phyloP scores from a whole-genome alignment of 257 asterid species.

The Anisodus tanguticus region DNA sequence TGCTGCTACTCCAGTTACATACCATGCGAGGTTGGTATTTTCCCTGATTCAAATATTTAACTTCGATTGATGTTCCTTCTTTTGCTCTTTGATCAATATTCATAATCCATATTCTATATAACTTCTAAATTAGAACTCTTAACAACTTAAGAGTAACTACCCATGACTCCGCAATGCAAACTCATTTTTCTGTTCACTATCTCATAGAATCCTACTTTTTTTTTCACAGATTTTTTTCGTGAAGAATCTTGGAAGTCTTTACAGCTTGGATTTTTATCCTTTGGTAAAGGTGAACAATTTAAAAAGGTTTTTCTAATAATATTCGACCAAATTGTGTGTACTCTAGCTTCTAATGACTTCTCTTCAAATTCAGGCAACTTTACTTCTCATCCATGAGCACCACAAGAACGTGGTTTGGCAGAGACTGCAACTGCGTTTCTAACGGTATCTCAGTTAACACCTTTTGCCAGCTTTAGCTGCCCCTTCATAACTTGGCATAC shows the following conservation, averaged over 20 bases:
- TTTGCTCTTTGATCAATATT: neutral
- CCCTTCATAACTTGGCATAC: constrained; percentile 65
- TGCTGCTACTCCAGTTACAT: constrained; percentile 93
- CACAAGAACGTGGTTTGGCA: constrained; percentile 81
- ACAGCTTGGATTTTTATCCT: neutral
- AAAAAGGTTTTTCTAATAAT: neutral
- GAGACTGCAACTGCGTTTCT: constrained; percentile 68
- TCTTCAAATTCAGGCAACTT: constrained; percentile 68
- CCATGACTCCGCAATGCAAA: neutral
- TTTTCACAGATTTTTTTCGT: neutral
- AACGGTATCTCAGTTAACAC: constrained; percentile 78
- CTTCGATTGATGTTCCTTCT: neutral
- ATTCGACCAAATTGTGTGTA: neutral
- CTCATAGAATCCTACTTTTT: neutral
- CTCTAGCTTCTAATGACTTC: neutral
- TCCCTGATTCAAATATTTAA: neutral
- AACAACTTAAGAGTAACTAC: neutral
- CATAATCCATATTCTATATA: neutral
- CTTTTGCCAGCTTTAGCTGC: constrained; percentile 79
- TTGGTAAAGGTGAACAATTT: neutral
- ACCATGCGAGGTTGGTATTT: constrained; percentile 58
- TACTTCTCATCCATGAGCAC: constrained; percentile 76
- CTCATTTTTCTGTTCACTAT: constrained; percentile 1
- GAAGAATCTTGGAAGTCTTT: neutral
- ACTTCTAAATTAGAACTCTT: too few relatives aligned